Percentiles rank a stretch among this genome's conserved stretches.
Conservation (phyloP, 2,329 filamentous ascomycete genomes). For the Helicocarpus griseus region DNA sequence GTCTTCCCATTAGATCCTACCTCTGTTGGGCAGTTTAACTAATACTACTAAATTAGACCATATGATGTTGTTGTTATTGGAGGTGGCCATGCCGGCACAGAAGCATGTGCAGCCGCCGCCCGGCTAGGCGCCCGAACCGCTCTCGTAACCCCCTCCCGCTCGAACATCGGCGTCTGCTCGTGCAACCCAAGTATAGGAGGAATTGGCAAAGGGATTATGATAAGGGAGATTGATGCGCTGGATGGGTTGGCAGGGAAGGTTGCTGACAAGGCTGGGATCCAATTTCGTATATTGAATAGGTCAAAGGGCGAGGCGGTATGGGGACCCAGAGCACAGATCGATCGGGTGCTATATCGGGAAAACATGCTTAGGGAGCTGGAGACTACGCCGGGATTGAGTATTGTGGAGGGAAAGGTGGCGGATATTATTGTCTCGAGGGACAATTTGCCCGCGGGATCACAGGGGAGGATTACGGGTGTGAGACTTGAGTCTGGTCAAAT, state of each 20-base stretch:
- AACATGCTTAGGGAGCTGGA: conserved; percentile 84
- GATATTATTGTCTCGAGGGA: conserved; percentile 71
- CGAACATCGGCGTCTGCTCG: conserved; percentile 88
- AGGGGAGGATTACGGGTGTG: conserved; percentile 73
- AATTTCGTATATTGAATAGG: conserved; percentile 80
- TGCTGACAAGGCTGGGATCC: conserved; percentile 88
- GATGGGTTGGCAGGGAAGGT: conserved; percentile 82
- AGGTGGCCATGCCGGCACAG: conserved; percentile 88
- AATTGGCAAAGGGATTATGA: conserved; percentile 96
- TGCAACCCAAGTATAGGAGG: conserved; percentile 96
- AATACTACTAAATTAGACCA: conserved; percentile 36
- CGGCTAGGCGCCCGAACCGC: conserved; percentile 81
- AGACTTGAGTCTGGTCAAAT: conserved; percentile 79
- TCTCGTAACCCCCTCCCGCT: conserved; percentile 75
- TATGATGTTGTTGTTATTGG: conserved; percentile 95
- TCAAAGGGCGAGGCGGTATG: conserved; percentile 92
- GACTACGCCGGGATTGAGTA: conserved; percentile 65
- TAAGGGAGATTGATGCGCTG: conserved; percentile 88
- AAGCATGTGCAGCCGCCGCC: conserved; percentile 85
- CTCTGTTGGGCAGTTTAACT: conserved; percentile 2
- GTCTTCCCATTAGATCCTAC: conserved; percentile 6
- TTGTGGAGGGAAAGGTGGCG: conserved; percentile 79
- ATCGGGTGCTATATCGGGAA: conserved; percentile 76
- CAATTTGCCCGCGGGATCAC: conserved; percentile 36
- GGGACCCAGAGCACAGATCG: conserved; percentile 94